These are phyloP conservation scores for Floccularia luteovirens DNA, from an alignment of 768 basidiomycete species.

Conservation along the genomic window DNA sequence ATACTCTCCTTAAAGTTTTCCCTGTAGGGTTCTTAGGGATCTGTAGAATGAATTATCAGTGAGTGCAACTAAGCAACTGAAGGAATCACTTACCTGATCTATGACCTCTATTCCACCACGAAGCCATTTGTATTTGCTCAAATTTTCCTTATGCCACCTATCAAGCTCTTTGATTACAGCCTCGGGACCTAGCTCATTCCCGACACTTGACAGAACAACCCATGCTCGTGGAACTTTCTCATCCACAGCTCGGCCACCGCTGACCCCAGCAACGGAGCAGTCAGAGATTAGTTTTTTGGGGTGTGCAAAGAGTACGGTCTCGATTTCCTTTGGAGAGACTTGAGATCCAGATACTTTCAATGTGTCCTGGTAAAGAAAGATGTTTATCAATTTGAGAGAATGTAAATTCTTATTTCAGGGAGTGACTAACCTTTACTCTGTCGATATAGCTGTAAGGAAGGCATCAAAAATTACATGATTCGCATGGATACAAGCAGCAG, in stretches of 20 bases:
- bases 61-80: constrained; percentile 10
- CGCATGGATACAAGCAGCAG: neutral
- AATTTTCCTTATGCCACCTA: constrained; percentile 40
- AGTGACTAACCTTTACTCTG: neutral
- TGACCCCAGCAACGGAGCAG: neutral
- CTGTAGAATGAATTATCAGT: constrained; percentile 18
- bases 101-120: constrained; percentile 29
- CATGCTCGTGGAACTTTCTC: constrained; percentile 64
- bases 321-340: constrained; percentile 66
- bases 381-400: no score
- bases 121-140: constrained; percentile 65
- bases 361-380: constrained; percentile 42
- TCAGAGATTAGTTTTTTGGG: neutral
- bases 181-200: constrained; percentile 31
- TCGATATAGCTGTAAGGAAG: neutral
- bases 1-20: constrained; percentile 45
- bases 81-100: neutral
- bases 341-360: constrained; percentile 64
- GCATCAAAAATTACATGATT: neutral
- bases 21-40: constrained; percentile 61
- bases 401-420: no score
- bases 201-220: constrained; percentile 48
- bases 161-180: constrained; percentile 33
- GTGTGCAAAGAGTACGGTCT: constrained; percentile 35
- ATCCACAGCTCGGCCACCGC: neutral